Base-by-base conservation (phyloP, 257 asterid genomes). In the Solanum neorickii region DNA sequence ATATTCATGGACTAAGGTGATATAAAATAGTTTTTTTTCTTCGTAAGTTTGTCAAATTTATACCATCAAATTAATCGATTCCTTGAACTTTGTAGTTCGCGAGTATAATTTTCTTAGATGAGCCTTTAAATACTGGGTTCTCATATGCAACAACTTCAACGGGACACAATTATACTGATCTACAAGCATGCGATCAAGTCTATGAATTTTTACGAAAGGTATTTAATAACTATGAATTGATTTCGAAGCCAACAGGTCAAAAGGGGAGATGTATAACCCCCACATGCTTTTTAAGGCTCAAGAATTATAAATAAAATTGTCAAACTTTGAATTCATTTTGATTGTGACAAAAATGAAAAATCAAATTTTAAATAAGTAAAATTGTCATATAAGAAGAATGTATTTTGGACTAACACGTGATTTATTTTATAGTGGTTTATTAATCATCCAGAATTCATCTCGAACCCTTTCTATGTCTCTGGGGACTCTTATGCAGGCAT, bases 1-100 rank as follows among this genome's bases (percentile, higher is more conserved):
- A 31, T 87, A 94, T 87, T 92, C 97, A 11, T 95, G 95, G 97
- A 94, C 97, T 16, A 93, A 94, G 94, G 98, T 94, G 25, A 41
- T 12, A 11, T 35, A 14, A 0, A 23, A 20, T 5, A 41, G 73
- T 37, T 11, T 39, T 6, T 31, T 70, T 9, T 33, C 7, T 72
- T 56, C 18, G 16, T 7, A 10, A 33, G 73, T 82, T 29, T 31
- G 20, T 82, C 20, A 37, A 56, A 18, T 7, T 73, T 52, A 52
- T 18, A 52, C 4, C 41, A 12, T 78, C 14, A 42, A 41, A 27
- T 87, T 18, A 59, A 35, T 69, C 3, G 25, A 7, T 16, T 41
- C 15, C 21, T 60, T 83, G 8, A 37, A 46, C 59, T 47, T 77
- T 86, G 35, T 76, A 91, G 92, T 84, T 83, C 9, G 59, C 88